Percentiles rank a stretch among this genome's conserved stretches.
phyloP scores from a whole-genome alignment of 805 yeast species.

The Candida silvicultrix region DNA sequence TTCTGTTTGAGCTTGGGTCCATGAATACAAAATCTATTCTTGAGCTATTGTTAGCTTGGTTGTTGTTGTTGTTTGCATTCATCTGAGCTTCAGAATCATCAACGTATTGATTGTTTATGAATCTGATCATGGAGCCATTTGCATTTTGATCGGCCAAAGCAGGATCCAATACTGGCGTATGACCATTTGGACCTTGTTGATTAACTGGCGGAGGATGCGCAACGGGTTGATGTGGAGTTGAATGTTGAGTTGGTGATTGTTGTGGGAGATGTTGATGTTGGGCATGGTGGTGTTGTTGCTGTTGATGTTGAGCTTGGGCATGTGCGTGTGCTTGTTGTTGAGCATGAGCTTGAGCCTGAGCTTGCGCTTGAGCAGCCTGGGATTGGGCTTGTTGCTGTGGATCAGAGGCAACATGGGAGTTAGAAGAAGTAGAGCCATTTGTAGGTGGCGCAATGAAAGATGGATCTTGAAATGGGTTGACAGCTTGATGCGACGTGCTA shows the following conservation, averaged over 20 bases:
- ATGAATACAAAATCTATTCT: slow-evolving; percentile 24
- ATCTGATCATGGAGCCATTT: slow-evolving; percentile 19
- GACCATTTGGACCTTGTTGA: slow-evolving; percentile 3
- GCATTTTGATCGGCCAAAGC: slow-evolving; percentile 14
- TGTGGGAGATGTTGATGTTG: slow-evolving; percentile 7
- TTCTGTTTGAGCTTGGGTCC: slow-evolving; percentile 22
- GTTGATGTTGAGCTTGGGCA: slow-evolving; percentile 5
- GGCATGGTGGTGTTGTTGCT: slow-evolving; percentile 6
- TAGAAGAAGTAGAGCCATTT: background rate
- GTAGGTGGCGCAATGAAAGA: background rate
- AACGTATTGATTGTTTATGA: slow-evolving; percentile 24
- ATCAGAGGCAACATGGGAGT: background rate
- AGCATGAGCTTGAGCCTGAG: slow-evolving; percentile 3
- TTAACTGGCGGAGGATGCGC: slow-evolving; percentile 1
- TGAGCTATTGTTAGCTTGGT: slow-evolving; percentile 11
- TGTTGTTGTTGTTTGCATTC: slow-evolving; percentile 7
- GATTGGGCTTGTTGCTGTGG: slow-evolving; percentile 4
- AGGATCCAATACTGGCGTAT: slow-evolving; percentile 9
- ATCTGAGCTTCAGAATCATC: slow-evolving; percentile 20
- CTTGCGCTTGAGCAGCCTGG: background rate
- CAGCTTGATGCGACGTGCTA: background rate
- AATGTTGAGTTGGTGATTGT: background rate
- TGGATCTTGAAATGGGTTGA: background rate
- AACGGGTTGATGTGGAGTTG: slow-evolving; percentile 4
- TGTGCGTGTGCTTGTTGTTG: slow-evolving; percentile 1